Conservation (phyloP, 108 stramenopile species). For the Nitzschia sp. region DNA sequence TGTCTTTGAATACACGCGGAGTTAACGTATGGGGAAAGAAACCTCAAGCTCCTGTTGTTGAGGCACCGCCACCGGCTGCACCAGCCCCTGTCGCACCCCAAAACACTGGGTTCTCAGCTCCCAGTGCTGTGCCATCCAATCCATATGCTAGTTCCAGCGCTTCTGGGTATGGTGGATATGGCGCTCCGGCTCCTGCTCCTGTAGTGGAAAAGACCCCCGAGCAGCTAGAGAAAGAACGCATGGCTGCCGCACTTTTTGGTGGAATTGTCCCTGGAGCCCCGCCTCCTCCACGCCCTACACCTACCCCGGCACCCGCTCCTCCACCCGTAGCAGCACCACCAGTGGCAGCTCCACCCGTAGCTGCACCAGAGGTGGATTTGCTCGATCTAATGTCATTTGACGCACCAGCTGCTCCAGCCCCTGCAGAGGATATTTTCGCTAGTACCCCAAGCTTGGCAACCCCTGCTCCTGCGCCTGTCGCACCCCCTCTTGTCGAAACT, state of each 20-base stretch:
- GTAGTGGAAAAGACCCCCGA: conserved; percentile 61
- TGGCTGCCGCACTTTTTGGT: conserved; percentile 95
- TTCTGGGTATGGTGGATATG: conserved; percentile 55
- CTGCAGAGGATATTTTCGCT: conserved; percentile 38
- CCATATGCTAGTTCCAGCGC: conserved; percentile 23
- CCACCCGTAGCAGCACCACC: conserved; percentile 49
- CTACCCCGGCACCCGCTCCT: conserved; percentile 49
- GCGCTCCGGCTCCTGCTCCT: conserved; percentile 42
- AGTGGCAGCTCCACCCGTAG: conserved; percentile 29
- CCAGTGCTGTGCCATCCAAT: not conserved
- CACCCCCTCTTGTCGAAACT: conserved; percentile 44
- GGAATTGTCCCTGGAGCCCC: conserved; percentile 72
- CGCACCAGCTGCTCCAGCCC: conserved; percentile 28
- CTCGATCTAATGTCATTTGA: conserved; percentile 43
- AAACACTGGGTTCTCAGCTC: conserved; percentile 1
- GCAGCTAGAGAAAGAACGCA: conserved; percentile 89
- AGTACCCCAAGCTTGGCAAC: conserved; percentile 15
- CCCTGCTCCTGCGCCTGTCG: conserved; percentile 32
- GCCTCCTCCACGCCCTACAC: conserved; percentile 45
- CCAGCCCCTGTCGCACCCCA: conserved; percentile 13
- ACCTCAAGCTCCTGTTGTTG: conserved; percentile 42
- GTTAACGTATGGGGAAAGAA: conserved; percentile 86
- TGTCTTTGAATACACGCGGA: conserved; percentile 66
- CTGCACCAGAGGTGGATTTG: conserved; percentile 51
- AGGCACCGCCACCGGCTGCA: conserved; percentile 35